phyloP scores from a whole-genome alignment of 2,329 filamentous ascomycete species.

The Fonsecaea erecta region DNA sequence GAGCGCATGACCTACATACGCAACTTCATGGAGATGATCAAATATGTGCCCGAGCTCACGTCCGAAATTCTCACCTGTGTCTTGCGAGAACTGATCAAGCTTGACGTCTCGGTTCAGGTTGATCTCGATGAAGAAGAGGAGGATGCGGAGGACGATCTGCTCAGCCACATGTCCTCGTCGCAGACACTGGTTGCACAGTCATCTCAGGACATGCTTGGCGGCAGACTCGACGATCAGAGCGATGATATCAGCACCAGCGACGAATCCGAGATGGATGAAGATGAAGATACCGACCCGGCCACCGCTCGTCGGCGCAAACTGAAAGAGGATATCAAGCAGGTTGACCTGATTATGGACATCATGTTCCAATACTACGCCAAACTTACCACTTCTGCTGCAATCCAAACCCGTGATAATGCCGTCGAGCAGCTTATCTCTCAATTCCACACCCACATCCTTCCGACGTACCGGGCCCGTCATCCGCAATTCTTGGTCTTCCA shows the following conservation, averaged over 20 bases:
- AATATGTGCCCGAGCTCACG: conserved; percentile 77
- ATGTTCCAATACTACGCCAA: conserved; percentile 83
- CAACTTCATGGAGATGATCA: conserved; percentile 77
- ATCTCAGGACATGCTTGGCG: conserved; percentile 52
- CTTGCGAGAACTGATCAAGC: conserved; percentile 84
- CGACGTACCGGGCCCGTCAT: conserved; percentile 88
- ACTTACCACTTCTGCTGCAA: conserved; percentile 40
- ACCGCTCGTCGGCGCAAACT: conserved; percentile 67
- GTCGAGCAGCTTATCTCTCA: conserved; percentile 82
- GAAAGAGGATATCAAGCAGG: conserved; percentile 83
- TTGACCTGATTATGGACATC: conserved; percentile 86
- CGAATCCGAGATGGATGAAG: conserved; percentile 72
- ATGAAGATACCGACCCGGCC: conserved; percentile 60
- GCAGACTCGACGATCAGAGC: conserved; percentile 51
- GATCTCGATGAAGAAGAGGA: conserved; percentile 94
- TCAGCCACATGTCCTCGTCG: conserved; percentile 55
- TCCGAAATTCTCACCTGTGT: conserved; percentile 82
- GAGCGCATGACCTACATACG: conserved; percentile 86
- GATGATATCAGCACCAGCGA: conserved; percentile 52
- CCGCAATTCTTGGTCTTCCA: conserved; percentile 96
- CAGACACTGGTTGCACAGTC: conserved; percentile 39
- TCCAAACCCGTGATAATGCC: conserved; percentile 69
- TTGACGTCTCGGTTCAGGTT: conserved; percentile 93
- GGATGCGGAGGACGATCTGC: conserved; percentile 75
- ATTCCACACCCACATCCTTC: conserved; percentile 85